Percentiles rank a stretch among this genome's conserved stretches.
Evolutionary conservation across 176 grass and related monocot species (phyloP).

Genomic region (Raddia guianensis): DNA sequence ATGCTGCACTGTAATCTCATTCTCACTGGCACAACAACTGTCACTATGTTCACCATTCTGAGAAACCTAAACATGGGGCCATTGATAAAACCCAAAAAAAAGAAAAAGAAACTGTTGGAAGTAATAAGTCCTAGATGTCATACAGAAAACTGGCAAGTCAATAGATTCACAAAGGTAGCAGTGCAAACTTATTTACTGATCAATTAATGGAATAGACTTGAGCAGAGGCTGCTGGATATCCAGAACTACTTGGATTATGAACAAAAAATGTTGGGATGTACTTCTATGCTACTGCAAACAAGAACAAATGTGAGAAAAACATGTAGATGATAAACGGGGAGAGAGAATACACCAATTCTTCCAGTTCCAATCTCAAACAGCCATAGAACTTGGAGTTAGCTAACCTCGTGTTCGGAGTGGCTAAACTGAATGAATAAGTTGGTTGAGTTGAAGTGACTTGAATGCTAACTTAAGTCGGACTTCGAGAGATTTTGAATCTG

Average conservation of each 20-base stretch:
- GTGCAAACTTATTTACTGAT: neutral
- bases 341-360: neutral
- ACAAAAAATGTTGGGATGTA: conserved; percentile 6
- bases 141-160: neutral
- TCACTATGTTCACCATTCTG: neutral
- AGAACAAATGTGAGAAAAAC: neutral
- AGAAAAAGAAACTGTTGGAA: neutral
- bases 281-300: neutral
- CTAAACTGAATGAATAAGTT: too few species aligned
- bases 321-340: neutral
- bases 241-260: neutral
- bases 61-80: neutral
- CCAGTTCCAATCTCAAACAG: neutral
- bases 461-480: too few species aligned
- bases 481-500: too few species aligned
- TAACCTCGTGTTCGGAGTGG: too few species aligned
- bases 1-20: neutral
- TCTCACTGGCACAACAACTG: neutral
- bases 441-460: too few species aligned
- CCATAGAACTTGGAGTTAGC: neutral
- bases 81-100: neutral
- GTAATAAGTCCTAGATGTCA: neutral
- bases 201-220: neutral
- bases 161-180: neutral
- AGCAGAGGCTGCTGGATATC: conserved; percentile 7